phyloP scores from a whole-genome alignment of 768 basidiomycete species.

The Xerocomus brunneocitrinus region DNA sequence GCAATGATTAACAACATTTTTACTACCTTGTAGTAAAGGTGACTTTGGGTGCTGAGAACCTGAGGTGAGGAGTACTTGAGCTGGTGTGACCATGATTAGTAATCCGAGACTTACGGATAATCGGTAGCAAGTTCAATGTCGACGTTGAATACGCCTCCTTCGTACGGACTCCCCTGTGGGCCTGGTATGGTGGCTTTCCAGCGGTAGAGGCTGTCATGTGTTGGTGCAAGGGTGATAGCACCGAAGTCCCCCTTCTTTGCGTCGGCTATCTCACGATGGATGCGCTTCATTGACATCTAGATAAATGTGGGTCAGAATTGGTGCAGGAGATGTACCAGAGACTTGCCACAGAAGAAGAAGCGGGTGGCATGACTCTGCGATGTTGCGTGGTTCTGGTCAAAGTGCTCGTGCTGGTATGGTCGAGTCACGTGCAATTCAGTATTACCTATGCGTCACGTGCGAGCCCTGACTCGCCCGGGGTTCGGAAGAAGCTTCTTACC shows the following conservation, averaged over 20 bases:
- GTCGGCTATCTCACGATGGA: constrained; percentile 77
- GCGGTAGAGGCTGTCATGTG: constrained; percentile 57
- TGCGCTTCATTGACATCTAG: constrained; percentile 73
- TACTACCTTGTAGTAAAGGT: constrained; percentile 66
- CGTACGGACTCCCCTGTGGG: constrained; percentile 78
- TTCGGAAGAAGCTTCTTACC: too few species aligned
- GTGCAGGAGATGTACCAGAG: background rate
- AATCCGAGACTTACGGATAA: constrained; percentile 55
- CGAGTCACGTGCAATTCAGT: constrained; percentile 14
- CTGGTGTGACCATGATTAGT: constrained; percentile 3
- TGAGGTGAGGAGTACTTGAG: constrained; percentile 25
- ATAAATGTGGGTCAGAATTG: constrained; percentile 5
- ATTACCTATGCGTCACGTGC: background rate
- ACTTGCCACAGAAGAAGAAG: constrained; percentile 24
- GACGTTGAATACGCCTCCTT: constrained; percentile 70
- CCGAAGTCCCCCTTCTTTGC: constrained; percentile 81
- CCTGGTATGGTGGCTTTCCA: constrained; percentile 82
- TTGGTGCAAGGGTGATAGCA: constrained; percentile 60
- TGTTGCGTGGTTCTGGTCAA: background rate
- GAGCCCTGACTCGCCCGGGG: background rate
- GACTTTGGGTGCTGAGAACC: constrained; percentile 79
- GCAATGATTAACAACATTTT: background rate
- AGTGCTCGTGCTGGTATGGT: background rate
- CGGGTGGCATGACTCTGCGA: constrained; percentile 20
- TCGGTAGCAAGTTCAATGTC: constrained; percentile 63